Conservation (phyloP, 2,329 filamentous ascomycete species). For the Alternaria solani region DNA sequence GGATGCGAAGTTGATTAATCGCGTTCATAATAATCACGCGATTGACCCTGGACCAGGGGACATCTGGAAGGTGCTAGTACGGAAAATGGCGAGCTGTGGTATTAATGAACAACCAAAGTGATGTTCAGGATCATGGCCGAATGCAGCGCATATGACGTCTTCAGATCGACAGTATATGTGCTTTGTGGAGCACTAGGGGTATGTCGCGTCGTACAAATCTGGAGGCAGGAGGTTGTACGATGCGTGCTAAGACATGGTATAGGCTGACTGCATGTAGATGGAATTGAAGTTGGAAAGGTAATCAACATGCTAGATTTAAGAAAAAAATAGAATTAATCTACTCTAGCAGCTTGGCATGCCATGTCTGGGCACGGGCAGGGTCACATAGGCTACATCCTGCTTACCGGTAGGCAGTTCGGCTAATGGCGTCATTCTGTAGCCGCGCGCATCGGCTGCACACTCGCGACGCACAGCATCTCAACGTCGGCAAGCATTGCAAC, state of each 20-base stretch:
- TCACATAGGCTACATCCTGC: too few relatives aligned
- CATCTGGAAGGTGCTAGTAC: neutral
- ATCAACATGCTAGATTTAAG: too few relatives aligned
- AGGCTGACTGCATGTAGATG: too few relatives aligned
- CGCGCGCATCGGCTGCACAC: neutral
- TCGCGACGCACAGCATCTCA: constrained; percentile 3
- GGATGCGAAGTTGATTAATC: neutral
- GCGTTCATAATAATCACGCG: neutral
- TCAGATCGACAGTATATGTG: neutral
- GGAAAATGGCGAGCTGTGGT: neutral
- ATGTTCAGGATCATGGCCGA: neutral
- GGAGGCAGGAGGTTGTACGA: too few relatives aligned
- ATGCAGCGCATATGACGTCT: neutral
- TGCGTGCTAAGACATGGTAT: too few relatives aligned
- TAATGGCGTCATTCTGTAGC: constrained; percentile 3
- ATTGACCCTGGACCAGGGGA: neutral
- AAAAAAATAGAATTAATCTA: too few relatives aligned
- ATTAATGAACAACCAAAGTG: neutral
- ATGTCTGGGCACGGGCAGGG: too few relatives aligned
- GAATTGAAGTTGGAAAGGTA: too few relatives aligned
- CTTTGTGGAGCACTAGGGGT: neutral
- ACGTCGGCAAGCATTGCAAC: constrained; percentile 7
- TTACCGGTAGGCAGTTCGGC: neutral
- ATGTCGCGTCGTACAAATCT: too few relatives aligned
- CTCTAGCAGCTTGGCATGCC: too few relatives aligned